Base-by-base conservation (phyloP, 2,329 filamentous ascomycete genomes). In the Pestalotiopsis sp. region DNA sequence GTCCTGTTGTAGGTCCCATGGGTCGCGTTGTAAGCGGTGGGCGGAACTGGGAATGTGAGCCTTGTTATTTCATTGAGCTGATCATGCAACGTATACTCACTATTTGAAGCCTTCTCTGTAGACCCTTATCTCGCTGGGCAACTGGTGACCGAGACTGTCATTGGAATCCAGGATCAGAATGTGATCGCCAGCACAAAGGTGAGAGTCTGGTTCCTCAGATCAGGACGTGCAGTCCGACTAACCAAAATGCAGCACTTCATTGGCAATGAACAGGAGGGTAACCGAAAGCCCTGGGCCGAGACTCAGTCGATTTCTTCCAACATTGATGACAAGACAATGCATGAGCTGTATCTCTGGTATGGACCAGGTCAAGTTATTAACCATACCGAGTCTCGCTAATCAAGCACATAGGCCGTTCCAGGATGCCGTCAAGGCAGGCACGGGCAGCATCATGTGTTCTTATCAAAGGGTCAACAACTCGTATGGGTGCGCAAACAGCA, bases 261-360 rank as follows among this genome's bases (percentile, higher is more conserved):
- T 23, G 84, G 82, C 52, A 92, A 93, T 71, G 91, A 93, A 76
- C 91, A 93, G 75, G 91, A 93, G 74, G 88, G 77, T 14, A 74
- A 73, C 89, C 91, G 79, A 89, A 83, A 89, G 88, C 69, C 87
- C 89, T 74, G 88, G 91, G 59, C 52, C 36, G 86, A 91, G 61
- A 83, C 84, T 13, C 87, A 49, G 73, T 69, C 79, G 2, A 41
- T 78, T 36, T 82, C 80, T 68, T 80, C 80, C 13, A 85, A 86
- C 67, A 80, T 87, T 25, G 85, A 87, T 60, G 87, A 89, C 71
- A 79, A 84, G 5, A 85, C 86, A 2, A 78, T 88, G 70, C 86
- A 88, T 71, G 87, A 89, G 74, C 77, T 89, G 1, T 89, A 88
- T 70, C 75, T 86, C 14, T 89, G 87, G 87, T 75, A 75, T 5